Evolutionary conservation across 169 alveolate species (phyloP), one percentile per base, ranked within the genome.

Genomic region (Babesia ovata): DNA sequence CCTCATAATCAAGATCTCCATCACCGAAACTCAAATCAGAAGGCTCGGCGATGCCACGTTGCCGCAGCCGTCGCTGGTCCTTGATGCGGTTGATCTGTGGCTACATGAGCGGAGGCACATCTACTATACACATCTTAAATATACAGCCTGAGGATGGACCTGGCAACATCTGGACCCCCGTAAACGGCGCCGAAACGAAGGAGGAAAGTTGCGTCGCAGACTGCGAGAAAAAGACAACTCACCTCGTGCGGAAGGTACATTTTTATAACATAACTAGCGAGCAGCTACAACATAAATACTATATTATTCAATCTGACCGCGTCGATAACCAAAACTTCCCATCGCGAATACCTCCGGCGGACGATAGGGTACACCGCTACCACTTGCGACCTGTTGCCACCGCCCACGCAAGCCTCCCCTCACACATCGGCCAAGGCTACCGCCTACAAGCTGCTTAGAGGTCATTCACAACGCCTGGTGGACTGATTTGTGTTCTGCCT

Each of bases 241-340:
- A 67, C 76, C 76, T 67, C 76, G 26, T 67, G 63, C 6, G 76
- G 76, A 50, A 67, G 65, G 53, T 36, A 67, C 76, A 67, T 67
- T 22, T 67, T 67, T 2, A n/a, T 10, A 45, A 13, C 39, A 33
- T 33, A 33, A 33, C 6, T 33, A 33, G 39, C 39, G 39, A 33
- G 2, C 2, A 2, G 2, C 39, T 33, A 33, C 39, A 33, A 2
- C 39, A 33, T 2, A 2, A 6, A 33, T 2, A 33, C 10, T 6
- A 33, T 6, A 6, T 6, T 33, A 33, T 6, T 33, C 6, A 33
- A 33, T 33, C 10, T 33, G 39, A 4, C 6, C 39, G 39, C 39
- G 39, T 33, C 39, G 6, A 6, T 6, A 33, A 2, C 39, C 39
- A 33, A 6, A 33, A 33, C 39, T 6, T 6, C 39, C 39, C 39